Evolutionary conservation across 1,284 basidiomycete genomes (phyloP).

Genomic region (Irpex rosettiformis): DNA sequence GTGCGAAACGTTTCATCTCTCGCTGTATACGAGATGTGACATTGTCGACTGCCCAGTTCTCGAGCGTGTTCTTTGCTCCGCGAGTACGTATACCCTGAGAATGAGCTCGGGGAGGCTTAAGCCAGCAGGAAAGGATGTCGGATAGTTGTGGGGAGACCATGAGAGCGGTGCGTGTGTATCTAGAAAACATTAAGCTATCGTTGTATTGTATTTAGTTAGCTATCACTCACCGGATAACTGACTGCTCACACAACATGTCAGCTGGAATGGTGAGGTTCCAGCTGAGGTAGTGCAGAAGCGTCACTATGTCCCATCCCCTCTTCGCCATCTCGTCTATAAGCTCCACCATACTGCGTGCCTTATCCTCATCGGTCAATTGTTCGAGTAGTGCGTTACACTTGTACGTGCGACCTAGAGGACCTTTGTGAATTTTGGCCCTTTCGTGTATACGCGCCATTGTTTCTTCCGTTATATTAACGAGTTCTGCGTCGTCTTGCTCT

Average conservation of each 20-base stretch:
- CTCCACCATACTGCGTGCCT: neutral
- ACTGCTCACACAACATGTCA: neutral
- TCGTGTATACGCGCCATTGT: neutral
- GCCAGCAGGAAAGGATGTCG: constrained; percentile 27
- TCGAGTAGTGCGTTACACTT: neutral
- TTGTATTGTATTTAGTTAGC: neutral
- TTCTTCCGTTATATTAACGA: neutral
- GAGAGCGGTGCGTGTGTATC: constrained; percentile 22
- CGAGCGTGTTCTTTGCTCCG: constrained; percentile 18
- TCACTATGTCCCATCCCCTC: neutral
- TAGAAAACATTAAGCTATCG: neutral
- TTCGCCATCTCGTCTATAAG: neutral
- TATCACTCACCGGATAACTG: neutral
- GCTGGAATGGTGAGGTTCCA: neutral
- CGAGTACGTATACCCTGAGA: constrained; percentile 13
- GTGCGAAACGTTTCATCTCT: neutral
- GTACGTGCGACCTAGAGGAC: neutral
- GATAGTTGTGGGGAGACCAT: constrained; percentile 26
- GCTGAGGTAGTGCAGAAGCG: neutral
- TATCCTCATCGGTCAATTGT: neutral
- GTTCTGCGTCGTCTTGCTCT: neutral
- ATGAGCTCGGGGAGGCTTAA: constrained; percentile 22
- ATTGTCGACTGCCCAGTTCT: constrained; percentile 18
- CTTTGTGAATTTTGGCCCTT: neutral
- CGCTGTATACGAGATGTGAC: constrained; percentile 3